A percentile compares a stretch with the other conserved stretches of the same genome.
Conservation (phyloP, 768 basidiomycete genomes). For the Psilocybe cubensis region DNA sequence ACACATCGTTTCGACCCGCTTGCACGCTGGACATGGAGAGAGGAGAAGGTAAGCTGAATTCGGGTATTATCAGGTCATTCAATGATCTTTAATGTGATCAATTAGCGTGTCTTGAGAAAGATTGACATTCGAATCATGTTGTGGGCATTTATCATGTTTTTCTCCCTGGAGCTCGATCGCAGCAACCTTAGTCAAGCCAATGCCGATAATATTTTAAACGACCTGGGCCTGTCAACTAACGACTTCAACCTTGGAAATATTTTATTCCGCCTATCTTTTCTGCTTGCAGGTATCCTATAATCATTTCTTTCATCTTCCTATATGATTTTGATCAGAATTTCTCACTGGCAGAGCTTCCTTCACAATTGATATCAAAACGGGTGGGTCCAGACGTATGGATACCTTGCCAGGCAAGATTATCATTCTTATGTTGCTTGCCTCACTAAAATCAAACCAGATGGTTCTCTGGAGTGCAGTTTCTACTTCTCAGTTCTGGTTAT, state of each 20-base stretch:
- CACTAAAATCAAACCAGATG: slow-evolving; percentile 37
- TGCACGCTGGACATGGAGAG: slow-evolving; percentile 74
- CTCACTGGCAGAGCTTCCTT: slow-evolving; percentile 72
- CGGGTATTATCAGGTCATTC: background rate
- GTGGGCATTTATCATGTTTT: slow-evolving; percentile 69
- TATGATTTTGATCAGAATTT: background rate
- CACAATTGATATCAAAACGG: slow-evolving; percentile 68
- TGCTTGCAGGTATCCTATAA: slow-evolving; percentile 38
- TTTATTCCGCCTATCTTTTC: slow-evolving; percentile 52
- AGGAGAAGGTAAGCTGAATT: slow-evolving; percentile 53
- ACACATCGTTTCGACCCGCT: slow-evolving; percentile 63
- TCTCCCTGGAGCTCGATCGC: slow-evolving; percentile 59
- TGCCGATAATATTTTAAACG: slow-evolving; percentile 68
- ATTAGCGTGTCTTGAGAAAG: slow-evolving; percentile 59
- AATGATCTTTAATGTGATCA: too few relatives aligned
- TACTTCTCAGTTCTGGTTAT: slow-evolving; percentile 62
- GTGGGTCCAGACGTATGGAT: slow-evolving; percentile 73
- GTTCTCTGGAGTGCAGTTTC: slow-evolving; percentile 60
- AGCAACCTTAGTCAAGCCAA: slow-evolving; percentile 69
- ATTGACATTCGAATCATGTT: slow-evolving; percentile 63
- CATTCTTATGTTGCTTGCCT: background rate
- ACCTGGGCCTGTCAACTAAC: slow-evolving; percentile 62
- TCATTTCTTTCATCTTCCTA: background rate
- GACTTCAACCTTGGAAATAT: slow-evolving; percentile 70
- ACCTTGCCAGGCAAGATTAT: slow-evolving; percentile 50